A percentile compares a stretch with the other conserved stretches of the same genome.
These are phyloP conservation scores for Aureobasidium musti DNA, from an alignment of 2,329 filamentous ascomycete genomes.

Conservation along the genomic window DNA sequence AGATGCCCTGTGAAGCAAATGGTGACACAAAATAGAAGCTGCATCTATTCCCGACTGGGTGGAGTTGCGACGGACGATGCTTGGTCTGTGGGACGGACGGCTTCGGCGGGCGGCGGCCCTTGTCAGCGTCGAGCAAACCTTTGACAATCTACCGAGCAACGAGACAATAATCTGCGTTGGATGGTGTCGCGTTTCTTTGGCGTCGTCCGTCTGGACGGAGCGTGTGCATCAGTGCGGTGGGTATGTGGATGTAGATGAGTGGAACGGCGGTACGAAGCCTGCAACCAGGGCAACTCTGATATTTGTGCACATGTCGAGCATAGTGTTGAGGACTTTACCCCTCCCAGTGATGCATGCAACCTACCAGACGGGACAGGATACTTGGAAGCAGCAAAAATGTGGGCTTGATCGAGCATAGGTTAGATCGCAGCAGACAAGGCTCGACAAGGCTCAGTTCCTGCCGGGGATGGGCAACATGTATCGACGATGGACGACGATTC, in stretches of 20 bases:
- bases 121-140: conserved; percentile 22
- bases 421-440: conserved; percentile 23
- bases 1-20: conserved; percentile 24
- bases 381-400: not conserved
- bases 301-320: not conserved
- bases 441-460: not conserved
- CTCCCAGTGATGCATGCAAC: not conserved
- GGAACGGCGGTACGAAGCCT: conserved; percentile 25
- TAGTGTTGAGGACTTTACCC: conserved; percentile 4
- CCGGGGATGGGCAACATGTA: not conserved
- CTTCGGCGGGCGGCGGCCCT: conserved; percentile 28
- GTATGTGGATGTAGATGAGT: not conserved
- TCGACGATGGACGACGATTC: conserved; percentile 15
- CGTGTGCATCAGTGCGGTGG: conserved; percentile 10
- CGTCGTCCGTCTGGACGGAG: not conserved
- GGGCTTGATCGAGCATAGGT: conserved; percentile 6
- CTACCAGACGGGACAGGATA: not conserved
- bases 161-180: conserved; percentile 29
- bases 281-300: conserved; percentile 26
- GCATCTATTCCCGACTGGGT: conserved; percentile 24
- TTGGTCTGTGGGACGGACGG: conserved; percentile 29
- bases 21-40: conserved; percentile 23
- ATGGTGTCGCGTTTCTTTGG: conserved; percentile 15
- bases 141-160: conserved; percentile 29
- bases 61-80: not conserved